A percentile compares a stretch with the other conserved stretches of the same genome.
Conservation (phyloP, 495 filamentous ascomycete genomes). For the Neurospora sp. region DNA sequence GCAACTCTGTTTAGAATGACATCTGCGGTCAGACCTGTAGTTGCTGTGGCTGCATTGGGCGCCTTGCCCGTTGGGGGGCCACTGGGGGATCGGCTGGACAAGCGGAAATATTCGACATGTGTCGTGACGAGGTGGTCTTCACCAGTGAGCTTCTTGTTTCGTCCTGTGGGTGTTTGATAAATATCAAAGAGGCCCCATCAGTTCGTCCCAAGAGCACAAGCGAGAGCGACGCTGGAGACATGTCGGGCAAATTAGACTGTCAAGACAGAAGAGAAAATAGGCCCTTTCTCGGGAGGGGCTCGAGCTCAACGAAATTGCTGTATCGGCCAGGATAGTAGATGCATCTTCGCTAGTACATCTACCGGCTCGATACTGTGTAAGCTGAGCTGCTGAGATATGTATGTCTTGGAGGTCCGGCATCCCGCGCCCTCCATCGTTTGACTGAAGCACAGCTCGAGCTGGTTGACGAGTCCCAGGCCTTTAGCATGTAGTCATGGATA, state of each 20-base stretch:
- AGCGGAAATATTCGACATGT: neutral
- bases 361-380: neutral
- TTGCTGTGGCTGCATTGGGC: neutral
- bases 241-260: neutral
- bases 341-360: neutral
- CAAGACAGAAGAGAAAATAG: neutral
- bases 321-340: neutral
- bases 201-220: neutral
- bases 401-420: neutral
- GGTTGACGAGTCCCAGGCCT: neutral
- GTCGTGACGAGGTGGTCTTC: neutral
- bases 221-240: neutral
- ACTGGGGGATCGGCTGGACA: neutral
- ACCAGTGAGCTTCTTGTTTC: neutral
- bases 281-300: neutral
- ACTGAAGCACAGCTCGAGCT: neutral
- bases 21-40: neutral
- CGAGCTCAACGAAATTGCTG: neutral
- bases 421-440: neutral
- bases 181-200: neutral
- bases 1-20: neutral
- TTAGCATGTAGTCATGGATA: neutral
- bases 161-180: neutral
- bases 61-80: neutral
- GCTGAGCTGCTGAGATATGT: neutral